These are phyloP conservation scores for Davidsoniella eucalypti DNA, from an alignment of 2,329 filamentous ascomycete species.

Conservation along the genomic window DNA sequence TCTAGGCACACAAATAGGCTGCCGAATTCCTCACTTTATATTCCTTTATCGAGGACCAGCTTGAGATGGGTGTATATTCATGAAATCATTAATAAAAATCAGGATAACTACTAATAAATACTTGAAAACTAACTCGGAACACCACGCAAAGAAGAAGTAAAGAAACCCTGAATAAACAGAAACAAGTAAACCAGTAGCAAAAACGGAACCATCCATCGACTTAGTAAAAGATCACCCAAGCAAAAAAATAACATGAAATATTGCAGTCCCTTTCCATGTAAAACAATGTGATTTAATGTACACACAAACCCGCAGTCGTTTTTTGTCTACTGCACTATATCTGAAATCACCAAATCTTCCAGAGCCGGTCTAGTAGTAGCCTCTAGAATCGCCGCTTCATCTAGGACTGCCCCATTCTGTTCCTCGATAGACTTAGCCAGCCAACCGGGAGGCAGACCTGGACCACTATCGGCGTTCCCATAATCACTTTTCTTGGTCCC, in stretches of 20 bases:
- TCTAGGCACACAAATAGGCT: too few relatives aligned
- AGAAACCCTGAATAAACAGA: too few relatives aligned
- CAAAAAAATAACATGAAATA: neutral
- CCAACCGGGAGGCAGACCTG: slow-evolving; percentile 45
- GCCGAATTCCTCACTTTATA: too few relatives aligned
- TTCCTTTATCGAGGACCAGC: too few relatives aligned
- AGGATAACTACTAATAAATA: too few relatives aligned
- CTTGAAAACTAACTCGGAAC: too few relatives aligned
- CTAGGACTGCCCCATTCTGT: neutral
- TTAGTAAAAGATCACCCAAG: neutral
- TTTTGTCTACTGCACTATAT: neutral
- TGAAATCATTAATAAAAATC: too few relatives aligned
- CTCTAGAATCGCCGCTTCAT: neutral
- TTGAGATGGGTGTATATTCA: too few relatives aligned
- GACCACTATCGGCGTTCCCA: slow-evolving; percentile 48
- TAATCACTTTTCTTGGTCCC: slow-evolving; percentile 54
- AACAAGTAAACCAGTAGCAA: too few relatives aligned
- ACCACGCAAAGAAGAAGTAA: too few relatives aligned
- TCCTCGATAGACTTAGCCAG: neutral
- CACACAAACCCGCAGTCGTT: too few relatives aligned
- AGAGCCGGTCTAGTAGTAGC: neutral
- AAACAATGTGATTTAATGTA: too few relatives aligned
- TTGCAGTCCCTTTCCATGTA: neutral
- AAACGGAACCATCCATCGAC: neutral
- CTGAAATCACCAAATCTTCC: neutral